Evolutionary conservation across 805 yeast species (phyloP).

Genomic region (Wickerhamomyces queroliae): DNA sequence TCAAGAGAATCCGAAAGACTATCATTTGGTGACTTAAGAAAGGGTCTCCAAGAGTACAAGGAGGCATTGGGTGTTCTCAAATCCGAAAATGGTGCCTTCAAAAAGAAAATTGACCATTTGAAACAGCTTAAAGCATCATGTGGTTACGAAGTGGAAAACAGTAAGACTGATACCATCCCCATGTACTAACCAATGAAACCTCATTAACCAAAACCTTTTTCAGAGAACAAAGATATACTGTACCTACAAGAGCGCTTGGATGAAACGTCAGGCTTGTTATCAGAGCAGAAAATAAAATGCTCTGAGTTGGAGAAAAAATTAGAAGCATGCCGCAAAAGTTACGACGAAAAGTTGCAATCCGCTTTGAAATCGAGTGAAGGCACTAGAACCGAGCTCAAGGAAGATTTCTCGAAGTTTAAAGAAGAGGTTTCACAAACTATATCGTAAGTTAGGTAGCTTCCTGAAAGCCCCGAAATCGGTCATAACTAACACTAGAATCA

Average conservation of each 20-base stretch:
- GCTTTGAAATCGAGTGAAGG: background rate
- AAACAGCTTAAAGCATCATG: slow-evolving; percentile 19
- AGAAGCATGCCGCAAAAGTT: slow-evolving; percentile 12
- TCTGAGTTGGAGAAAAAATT: slow-evolving; percentile 20
- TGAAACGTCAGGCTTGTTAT: slow-evolving; percentile 38
- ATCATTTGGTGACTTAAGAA: slow-evolving; percentile 17
- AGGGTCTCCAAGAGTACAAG: slow-evolving; percentile 14
- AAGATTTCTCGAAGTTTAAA: background rate
- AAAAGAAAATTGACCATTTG: slow-evolving; percentile 16
- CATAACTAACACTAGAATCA: too few species aligned
- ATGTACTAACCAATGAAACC: slow-evolving; percentile 6
- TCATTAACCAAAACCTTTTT: slow-evolving; percentile 16
- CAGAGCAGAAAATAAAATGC: slow-evolving; percentile 39
- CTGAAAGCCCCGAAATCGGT: too few species aligned
- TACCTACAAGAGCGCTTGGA: slow-evolving; percentile 31
- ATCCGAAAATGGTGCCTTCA: slow-evolving; percentile 5
- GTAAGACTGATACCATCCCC: slow-evolving; percentile 3
- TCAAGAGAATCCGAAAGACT: slow-evolving; percentile 20
- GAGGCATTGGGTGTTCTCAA: slow-evolving; percentile 9
- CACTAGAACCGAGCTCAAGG: background rate
- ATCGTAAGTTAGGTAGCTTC: slow-evolving; percentile 3
- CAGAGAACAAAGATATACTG: slow-evolving; percentile 27
- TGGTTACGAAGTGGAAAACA: slow-evolving; percentile 17
- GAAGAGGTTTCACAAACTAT: background rate
- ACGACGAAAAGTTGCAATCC: slow-evolving; percentile 5